Evolutionary conservation across 169 alveolate species (phyloP), one percentile per base, ranked within the genome.

Genomic region (Amoebophrya sp.): DNA sequence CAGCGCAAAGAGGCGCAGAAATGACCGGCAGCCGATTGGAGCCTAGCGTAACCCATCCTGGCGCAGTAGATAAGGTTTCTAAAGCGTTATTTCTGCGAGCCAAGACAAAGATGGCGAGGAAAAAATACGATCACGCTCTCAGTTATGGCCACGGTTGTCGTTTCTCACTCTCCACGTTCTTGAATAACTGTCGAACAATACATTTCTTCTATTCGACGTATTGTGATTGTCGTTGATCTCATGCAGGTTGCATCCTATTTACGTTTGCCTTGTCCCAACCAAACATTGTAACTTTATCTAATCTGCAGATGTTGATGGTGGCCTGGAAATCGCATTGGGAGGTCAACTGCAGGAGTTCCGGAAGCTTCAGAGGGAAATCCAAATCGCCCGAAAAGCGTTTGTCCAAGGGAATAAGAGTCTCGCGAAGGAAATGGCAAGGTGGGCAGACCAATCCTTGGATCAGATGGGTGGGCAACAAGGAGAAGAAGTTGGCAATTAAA

Each of bases 361-460:
- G 2, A 65, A 65, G 83, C 83, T 65, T 36, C 38, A 6, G 26
- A 29, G 83, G 36, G 83, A 65, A 65, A 65, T 65, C 83, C 38
- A 6, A 36, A 26, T 65, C 33, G 83, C 83, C 10, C 12, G 33
- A 65, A 65, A 26, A 65, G 0, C 36, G 39, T 65, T 65, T 18
- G 83, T 65, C 33, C 36, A 6, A 36, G 83, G 83, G 3, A 65
- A 65, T 36, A 65, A 65, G 33, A 65, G 83, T 18, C 18, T 65
- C 83, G 83, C 83, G 39, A 65, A 36, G 83, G 83, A 65, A 65
- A 65, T 65, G 18, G 83, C 83, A 18, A 65, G n/a, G 26, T 65
- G 83, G 83, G 83, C 83, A 36, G 83, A 65, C 83, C 18, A 18
- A 6, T 29, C 83, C 12, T 65, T 65, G 83, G 83, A 65, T 18